phyloP scores from a whole-genome alignment of 257 asterid species.

The Solanum pimpinellifolium region DNA sequence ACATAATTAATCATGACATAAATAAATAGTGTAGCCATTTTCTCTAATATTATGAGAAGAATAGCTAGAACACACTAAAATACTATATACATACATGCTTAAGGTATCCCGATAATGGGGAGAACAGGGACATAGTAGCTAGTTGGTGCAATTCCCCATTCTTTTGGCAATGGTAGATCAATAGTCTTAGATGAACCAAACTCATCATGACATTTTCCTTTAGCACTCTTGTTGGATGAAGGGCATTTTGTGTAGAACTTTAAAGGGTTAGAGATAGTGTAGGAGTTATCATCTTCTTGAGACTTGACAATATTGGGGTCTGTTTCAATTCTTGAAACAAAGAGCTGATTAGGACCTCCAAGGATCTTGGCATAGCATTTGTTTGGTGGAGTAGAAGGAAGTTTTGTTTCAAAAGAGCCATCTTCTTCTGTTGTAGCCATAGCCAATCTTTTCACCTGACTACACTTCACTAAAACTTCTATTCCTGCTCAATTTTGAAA shows the following conservation, averaged over 20 bases:
- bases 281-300: conserved; percentile 17
- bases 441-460: conserved; percentile 32
- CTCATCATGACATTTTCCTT: conserved; percentile 31
- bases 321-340: conserved; percentile 15
- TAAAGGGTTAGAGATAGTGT: conserved; percentile 41
- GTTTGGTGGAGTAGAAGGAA: neutral
- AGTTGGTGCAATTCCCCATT: conserved; percentile 81
- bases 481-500: conserved; percentile 23
- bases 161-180: conserved; percentile 73
- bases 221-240: neutral
- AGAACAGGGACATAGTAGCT: conserved; percentile 66
- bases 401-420: conserved; percentile 42
- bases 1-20: neutral
- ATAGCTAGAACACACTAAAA: neutral
- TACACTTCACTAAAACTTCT: conserved; percentile 60
- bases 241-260: conserved; percentile 58
- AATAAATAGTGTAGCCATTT: neutral
- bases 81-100: neutral
- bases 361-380: conserved; percentile 65
- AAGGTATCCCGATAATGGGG: conserved; percentile 92
- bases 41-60: neutral
- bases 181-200: conserved; percentile 75
- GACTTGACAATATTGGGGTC: conserved; percentile 15
- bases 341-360: conserved; percentile 68
- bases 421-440: conserved; percentile 43